These are phyloP conservation scores for Grigorovia jiainica DNA, from an alignment of 805 yeast species.

Conservation along the genomic window DNA sequence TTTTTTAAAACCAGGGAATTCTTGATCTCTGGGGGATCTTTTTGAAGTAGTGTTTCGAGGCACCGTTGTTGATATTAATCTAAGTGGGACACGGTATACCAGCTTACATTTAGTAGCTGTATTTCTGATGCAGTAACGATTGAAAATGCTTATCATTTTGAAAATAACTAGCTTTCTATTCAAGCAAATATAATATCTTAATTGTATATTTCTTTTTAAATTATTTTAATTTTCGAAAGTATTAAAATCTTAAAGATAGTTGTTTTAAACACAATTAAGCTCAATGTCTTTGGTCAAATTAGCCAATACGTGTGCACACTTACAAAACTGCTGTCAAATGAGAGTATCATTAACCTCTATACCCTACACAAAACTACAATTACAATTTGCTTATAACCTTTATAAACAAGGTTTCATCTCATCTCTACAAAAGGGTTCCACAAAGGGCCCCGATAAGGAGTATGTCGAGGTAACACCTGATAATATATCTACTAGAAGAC, in stretches of 20 bases:
- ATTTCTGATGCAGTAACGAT: too few relatives aligned
- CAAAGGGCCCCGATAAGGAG: conserved; percentile 68
- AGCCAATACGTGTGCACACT: conserved; percentile 77
- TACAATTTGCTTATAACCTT: conserved; percentile 73
- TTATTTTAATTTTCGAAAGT: too few relatives aligned
- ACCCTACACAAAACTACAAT: conserved; percentile 74
- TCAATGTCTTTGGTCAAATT: conserved; percentile 77
- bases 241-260: too few relatives aligned
- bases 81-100: too few relatives aligned
- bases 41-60: neutral
- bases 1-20: conserved; percentile 31
- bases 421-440: conserved; percentile 76
- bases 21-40: conserved; percentile 1
- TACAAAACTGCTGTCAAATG: conserved; percentile 79
- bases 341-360: conserved; percentile 65
- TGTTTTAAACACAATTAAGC: too few relatives aligned
- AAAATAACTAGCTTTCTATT: too few relatives aligned
- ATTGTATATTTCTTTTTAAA: too few relatives aligned
- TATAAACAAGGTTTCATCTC: conserved; percentile 87
- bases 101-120: too few relatives aligned
- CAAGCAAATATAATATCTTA: too few relatives aligned
- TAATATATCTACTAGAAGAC: conserved; percentile 72
- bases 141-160: too few relatives aligned
- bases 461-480: conserved; percentile 78
- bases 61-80: too few relatives aligned